These are phyloP conservation scores for Fusarium haematococcum DNA, from an alignment of 2,329 filamentous ascomycete genomes.

Conservation along the genomic window DNA sequence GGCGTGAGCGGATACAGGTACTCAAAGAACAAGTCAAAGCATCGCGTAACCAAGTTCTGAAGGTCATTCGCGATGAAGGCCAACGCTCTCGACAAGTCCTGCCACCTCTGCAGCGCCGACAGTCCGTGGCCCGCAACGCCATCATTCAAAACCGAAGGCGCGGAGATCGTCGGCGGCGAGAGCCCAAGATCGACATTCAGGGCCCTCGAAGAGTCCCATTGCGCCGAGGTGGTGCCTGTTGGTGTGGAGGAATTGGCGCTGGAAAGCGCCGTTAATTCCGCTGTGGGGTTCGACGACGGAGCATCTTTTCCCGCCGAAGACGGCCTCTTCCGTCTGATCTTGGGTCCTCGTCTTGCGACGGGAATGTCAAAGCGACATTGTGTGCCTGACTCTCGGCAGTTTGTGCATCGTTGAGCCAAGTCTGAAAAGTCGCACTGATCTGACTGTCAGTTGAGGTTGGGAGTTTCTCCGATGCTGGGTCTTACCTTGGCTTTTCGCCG, in stretches of 20 bases:
- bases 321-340: constrained; percentile 33
- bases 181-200: constrained; percentile 35
- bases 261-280: constrained; percentile 26
- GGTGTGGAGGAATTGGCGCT: constrained; percentile 28
- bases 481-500: constrained; percentile 52
- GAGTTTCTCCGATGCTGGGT: constrained; percentile 26
- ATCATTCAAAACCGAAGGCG: constrained; percentile 24
- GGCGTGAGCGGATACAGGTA: constrained; percentile 58
- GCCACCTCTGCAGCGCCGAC: constrained; percentile 48
- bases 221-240: constrained; percentile 27
- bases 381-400: constrained; percentile 48
- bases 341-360: constrained; percentile 53
- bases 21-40: constrained; percentile 56
- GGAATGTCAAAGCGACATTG: constrained; percentile 54
- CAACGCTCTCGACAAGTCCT: constrained; percentile 39
- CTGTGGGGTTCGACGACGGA: constrained; percentile 22
- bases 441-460: not conserved
- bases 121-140: constrained; percentile 5
- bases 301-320: not conserved
- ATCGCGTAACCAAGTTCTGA: constrained; percentile 46
- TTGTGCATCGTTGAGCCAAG: constrained; percentile 43
- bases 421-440: constrained; percentile 46
- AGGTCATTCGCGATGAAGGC: constrained; percentile 40
- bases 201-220: constrained; percentile 35
- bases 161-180: constrained; percentile 37